Conservation (phyloP, 208 protist species). For the Crithidia acanthocephali region DNA sequence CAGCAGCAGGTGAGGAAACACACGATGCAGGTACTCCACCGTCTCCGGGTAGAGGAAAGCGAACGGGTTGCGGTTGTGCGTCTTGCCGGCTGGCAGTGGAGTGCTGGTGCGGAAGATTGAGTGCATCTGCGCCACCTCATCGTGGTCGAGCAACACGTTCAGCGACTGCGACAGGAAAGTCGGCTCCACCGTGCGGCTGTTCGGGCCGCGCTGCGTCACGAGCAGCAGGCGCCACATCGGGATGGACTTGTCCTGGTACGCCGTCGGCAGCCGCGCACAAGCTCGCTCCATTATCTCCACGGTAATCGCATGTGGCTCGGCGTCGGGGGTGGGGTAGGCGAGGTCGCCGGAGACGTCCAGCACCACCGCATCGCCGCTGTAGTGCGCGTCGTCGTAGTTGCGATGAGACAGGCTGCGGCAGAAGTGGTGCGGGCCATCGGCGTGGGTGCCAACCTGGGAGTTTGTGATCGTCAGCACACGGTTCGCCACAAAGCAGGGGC, state of each 20-base stretch:
- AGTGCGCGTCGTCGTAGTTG: slow-evolving; percentile 67
- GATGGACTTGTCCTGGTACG: slow-evolving; percentile 9
- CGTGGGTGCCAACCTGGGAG: slow-evolving; percentile 80
- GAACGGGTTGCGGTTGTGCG: slow-evolving; percentile 34
- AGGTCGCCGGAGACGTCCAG: slow-evolving; percentile 53
- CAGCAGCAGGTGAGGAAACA: slow-evolving; percentile 64
- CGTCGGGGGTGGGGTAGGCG: neutral
- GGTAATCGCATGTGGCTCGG: slow-evolving; percentile 42
- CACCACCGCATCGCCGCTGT: slow-evolving; percentile 64
- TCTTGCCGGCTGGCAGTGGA: neutral
- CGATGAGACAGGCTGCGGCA: slow-evolving; percentile 30
- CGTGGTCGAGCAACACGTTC: slow-evolving; percentile 4
- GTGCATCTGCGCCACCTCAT: slow-evolving; percentile 4
- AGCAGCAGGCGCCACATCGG: slow-evolving; percentile 61
- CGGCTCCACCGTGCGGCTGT: neutral
- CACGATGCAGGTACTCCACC: slow-evolving; percentile 45
- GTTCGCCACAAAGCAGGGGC: slow-evolving; percentile 60
- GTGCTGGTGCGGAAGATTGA: neutral
- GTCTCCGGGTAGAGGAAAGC: slow-evolving; percentile 52
- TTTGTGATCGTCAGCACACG: slow-evolving; percentile 61
- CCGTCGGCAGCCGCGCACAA: slow-evolving; percentile 20
- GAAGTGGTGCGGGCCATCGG: slow-evolving; percentile 73
- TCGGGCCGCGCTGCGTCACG: slow-evolving; percentile 34
- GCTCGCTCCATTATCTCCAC: slow-evolving; percentile 42
- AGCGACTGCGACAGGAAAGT: neutral